These are phyloP conservation scores for Plasmodium inui DNA, from an alignment of 169 alveolate species.

Conservation along the genomic window DNA sequence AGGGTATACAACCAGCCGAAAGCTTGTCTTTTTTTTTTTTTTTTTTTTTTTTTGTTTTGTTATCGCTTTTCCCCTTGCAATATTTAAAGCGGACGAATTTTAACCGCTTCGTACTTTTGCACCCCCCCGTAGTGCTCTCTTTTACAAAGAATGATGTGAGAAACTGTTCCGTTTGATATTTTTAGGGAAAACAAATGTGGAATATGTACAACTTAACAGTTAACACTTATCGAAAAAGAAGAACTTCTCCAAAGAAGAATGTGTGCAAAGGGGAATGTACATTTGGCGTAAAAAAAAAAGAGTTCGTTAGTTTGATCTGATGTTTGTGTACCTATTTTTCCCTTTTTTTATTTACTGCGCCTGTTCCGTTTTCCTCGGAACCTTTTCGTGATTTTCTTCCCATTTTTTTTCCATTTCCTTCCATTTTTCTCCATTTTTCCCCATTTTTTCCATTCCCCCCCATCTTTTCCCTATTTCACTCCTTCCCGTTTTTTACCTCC, in stretches of 20 bases:
- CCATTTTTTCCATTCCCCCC: too few relatives aligned
- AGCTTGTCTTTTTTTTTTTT: neutral
- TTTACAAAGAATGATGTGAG: neutral
- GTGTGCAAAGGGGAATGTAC: neutral
- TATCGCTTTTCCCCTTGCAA: neutral
- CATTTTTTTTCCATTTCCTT: neutral
- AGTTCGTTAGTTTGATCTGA: neutral
- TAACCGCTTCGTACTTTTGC: neutral
- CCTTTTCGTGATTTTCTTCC: neutral
- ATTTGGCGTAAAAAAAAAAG: neutral
- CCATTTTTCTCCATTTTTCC: neutral
- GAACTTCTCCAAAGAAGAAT: neutral
- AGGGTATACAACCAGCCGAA: neutral
- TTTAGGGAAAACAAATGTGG: neutral
- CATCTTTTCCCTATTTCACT: neutral
- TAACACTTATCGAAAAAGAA: neutral
- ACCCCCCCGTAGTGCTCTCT: neutral
- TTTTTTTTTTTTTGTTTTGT: neutral
- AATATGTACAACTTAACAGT: neutral
- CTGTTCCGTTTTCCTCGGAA: neutral
- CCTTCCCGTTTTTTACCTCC: neutral
- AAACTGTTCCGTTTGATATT: neutral
- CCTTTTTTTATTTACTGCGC: neutral
- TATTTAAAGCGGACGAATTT: neutral
- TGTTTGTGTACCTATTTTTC: neutral